These are phyloP conservation scores for Pseudopyricularia javanii DNA, from an alignment of 2,329 filamentous ascomycete species.

Conservation along the genomic window DNA sequence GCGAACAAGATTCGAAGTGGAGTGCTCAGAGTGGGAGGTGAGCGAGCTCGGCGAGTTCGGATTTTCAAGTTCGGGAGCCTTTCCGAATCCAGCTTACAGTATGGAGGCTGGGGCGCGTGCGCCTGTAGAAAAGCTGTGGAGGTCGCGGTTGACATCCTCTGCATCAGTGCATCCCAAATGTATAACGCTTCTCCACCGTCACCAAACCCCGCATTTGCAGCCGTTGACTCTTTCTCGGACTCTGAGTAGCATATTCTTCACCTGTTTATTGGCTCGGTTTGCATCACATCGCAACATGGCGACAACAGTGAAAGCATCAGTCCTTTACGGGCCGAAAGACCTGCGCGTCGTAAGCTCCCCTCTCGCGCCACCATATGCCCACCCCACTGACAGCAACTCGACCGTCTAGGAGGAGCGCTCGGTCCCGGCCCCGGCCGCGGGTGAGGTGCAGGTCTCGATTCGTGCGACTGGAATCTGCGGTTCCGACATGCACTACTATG, in stretches of 20 bases:
- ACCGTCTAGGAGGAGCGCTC: constrained; percentile 35
- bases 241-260: background rate
- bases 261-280: background rate
- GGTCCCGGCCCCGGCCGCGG: constrained; percentile 34
- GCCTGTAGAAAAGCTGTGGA: too few species aligned
- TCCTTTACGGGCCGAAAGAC: constrained; percentile 35
- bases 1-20: too few species aligned
- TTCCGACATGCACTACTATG: constrained; percentile 40
- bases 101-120: too few species aligned
- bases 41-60: too few species aligned
- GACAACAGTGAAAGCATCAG: constrained; percentile 23
- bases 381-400: too few species aligned
- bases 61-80: too few species aligned
- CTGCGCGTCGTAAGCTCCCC: constrained; percentile 27
- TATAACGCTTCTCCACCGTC: background rate
- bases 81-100: too few species aligned
- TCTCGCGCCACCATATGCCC: constrained; percentile 2
- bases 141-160: too few species aligned
- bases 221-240: background rate
- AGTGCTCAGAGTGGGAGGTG: too few species aligned
- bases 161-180: too few species aligned
- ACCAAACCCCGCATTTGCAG: background rate
- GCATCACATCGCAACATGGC: background rate
- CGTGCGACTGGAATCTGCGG: constrained; percentile 52
- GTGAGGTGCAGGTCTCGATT: constrained; percentile 47